Evolutionary conservation across 1,284 basidiomycete genomes (phyloP).

Genomic region (Cryptococcus sp.): DNA sequence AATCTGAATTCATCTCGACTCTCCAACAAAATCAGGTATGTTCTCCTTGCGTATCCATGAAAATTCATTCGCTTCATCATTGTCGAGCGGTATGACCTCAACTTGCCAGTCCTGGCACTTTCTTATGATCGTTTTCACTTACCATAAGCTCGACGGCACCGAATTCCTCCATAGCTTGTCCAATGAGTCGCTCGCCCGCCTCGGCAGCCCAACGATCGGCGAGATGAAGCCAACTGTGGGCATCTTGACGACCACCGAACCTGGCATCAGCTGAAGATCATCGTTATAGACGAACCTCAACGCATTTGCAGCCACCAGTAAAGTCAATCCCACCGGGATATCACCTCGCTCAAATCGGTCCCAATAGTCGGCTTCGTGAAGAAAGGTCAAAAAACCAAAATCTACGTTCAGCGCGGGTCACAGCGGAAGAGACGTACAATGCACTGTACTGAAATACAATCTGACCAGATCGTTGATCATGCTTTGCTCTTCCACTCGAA

Average conservation of each 20-base stretch:
- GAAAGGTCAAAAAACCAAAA: constrained; percentile 12
- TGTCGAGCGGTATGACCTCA: no score
- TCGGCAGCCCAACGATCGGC: constrained; percentile 11
- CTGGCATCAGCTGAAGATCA: not conserved
- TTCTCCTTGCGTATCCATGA: no score
- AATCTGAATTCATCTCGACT: no score
- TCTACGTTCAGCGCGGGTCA: constrained; percentile 1
- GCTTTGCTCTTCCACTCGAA: not conserved
- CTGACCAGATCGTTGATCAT: constrained; percentile 6
- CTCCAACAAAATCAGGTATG: no score
- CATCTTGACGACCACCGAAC: not conserved
- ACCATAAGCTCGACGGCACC: constrained; percentile 19
- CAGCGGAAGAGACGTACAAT: constrained; percentile 8
- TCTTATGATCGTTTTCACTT: no score
- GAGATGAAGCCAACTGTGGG: not conserved
- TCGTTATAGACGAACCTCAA: constrained; percentile 4
- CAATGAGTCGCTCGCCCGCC: constrained; percentile 7
- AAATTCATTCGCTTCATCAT: no score
- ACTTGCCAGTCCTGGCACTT: no score
- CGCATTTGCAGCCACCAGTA: constrained; percentile 15
- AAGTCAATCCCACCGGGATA: constrained; percentile 3
- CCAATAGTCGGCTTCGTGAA: constrained; percentile 17
- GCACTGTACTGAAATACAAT: constrained; percentile 11
- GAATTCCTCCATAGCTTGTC: constrained; percentile 7
- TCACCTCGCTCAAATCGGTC: constrained; percentile 4